Evolutionary conservation across 768 basidiomycete species (phyloP), one percentile per base, ranked within the genome.

Genomic region (Xerocomellus intermedius): DNA sequence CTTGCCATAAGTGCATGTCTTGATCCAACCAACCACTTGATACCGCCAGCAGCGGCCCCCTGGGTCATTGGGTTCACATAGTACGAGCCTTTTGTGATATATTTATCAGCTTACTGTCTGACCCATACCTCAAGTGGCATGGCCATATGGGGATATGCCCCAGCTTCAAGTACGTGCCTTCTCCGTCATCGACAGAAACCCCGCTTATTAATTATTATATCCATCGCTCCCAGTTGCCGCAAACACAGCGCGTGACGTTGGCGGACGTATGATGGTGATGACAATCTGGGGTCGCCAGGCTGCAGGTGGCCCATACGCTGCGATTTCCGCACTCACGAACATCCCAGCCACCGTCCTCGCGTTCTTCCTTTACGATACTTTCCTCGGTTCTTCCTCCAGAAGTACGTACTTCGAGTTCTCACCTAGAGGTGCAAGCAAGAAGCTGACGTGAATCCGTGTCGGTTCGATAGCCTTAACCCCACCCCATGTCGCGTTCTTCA

Each of bases 211-310:
- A 52, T 37, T 35, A 48, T 47, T 39, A 41, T 17, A 5, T 42
- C 43, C 14, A 35, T 21, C 43, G 42, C 6, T 30, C 56, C 9
- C 52, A 83, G 79, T 89, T 42, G 76, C 83, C 14, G 74, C 85
- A 33, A 89, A 89, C 67, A 70, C 83, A 4, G 85, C 86, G 28
- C 84, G 87, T 63, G 87, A 89, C 65, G 28, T 89, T 41, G 87
- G 86, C 19, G 83, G 78, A 5, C 81, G 86, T 16, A 56, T 88
- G n/a, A 78, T 80, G 59, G 80, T 77, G 1, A 64, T 89, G 69
- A 75, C 83, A 4, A 79, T 87, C 51, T 88, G 82, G 78, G 86
- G 86, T 19, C 63, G 33, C 2, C 62, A 66, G 58, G 84, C 83
- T 30, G 67, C 69, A 30, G 85, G 84, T 37, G 80, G 79, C 17